Base-by-base conservation (phyloP, 2,329 filamentous ascomycete genomes). In the Penicillium sp. region DNA sequence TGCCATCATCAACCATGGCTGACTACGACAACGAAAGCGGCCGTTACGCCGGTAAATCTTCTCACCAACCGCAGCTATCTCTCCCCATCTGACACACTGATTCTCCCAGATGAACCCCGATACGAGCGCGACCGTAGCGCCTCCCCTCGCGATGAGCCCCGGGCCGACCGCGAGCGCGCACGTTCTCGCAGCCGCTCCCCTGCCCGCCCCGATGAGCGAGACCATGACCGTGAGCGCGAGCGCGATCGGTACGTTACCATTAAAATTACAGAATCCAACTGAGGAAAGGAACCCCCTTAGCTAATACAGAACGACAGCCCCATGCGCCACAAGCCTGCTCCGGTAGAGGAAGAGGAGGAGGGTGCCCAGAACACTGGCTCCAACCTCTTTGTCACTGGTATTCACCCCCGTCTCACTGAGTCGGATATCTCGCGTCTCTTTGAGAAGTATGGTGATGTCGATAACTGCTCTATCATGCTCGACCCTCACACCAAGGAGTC, bases 381-480 rank as follows among this genome's bases (percentile, higher is more conserved):
- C 62, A 99, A 99, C 80, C 88, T 99, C 54, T 99, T 99, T 74
- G 94, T 99, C 62, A 99, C 94, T 59, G 94, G 94, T 65, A 99
- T 99, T 62, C 91, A 97, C 74, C 94, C 94, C 51, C 89, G 90
- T 67, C 84, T 99, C 61, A 87, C 84, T 41, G 94, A 99, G 75
- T 84, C 87, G 13, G 94, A 97, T 71, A 90, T 99, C 56, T 89
- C 89, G 48, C 91, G 91, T 73, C 87, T 99, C 61, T 99, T 99
- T 70, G 91, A 97, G 78, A 99, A 97, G 78, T 97, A 97, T 68
- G 94, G 94, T 64, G 91, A 96, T 71, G 94, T 99, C 46, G 93
- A 97, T 79, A 97, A 95, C 78, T 97, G 93, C 80, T 95, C 97
- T 75, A 99, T 99, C 79, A 99, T 99, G 94, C 86, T 93, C 69